phyloP scores from a whole-genome alignment of 2,329 filamentous ascomycete species.

The Penicillium paneum region DNA sequence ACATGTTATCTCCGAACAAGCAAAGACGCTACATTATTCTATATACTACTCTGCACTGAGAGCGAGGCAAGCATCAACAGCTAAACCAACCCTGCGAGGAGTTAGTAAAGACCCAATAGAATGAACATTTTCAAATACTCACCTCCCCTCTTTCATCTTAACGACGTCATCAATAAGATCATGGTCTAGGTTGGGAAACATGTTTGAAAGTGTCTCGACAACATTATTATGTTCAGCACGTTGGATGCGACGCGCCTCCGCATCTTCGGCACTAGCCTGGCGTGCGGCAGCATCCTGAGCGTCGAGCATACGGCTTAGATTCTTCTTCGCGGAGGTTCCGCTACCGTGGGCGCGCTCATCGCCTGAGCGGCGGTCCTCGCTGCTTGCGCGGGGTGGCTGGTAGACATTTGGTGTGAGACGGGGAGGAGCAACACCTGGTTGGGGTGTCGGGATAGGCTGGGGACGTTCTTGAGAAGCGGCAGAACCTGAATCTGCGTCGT shows the following conservation, averaged over 20 bases:
- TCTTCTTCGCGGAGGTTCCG: conserved; percentile 22
- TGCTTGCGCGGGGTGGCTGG: conserved; percentile 43
- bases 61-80: conserved; percentile 81
- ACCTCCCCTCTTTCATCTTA: conserved; percentile 90
- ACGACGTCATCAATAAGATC: conserved; percentile 98
- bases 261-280: conserved; percentile 84
- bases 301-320: conserved; percentile 50
- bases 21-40: conserved; percentile 11
- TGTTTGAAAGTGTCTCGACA: conserved; percentile 88
- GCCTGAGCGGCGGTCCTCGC: conserved; percentile 28
- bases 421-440: conserved; percentile 45
- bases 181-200: conserved; percentile 93
- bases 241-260: conserved; percentile 80
- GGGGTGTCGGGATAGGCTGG: conserved; percentile 43
- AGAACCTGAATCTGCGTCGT: conserved; percentile 48
- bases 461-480: conserved; percentile 31
- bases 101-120: conserved; percentile 9
- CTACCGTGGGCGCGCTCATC: conserved; percentile 22
- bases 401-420: conserved; percentile 50
- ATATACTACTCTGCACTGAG: conserved; percentile 50
- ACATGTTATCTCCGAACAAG: conserved; percentile 1
- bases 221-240: conserved; percentile 83
- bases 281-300: conserved; percentile 85
- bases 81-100: conserved; percentile 66
- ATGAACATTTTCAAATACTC: conserved; percentile 40